phyloP scores from a whole-genome alignment of 768 basidiomycete genomes.

The Mycena olivaceomarginata region DNA sequence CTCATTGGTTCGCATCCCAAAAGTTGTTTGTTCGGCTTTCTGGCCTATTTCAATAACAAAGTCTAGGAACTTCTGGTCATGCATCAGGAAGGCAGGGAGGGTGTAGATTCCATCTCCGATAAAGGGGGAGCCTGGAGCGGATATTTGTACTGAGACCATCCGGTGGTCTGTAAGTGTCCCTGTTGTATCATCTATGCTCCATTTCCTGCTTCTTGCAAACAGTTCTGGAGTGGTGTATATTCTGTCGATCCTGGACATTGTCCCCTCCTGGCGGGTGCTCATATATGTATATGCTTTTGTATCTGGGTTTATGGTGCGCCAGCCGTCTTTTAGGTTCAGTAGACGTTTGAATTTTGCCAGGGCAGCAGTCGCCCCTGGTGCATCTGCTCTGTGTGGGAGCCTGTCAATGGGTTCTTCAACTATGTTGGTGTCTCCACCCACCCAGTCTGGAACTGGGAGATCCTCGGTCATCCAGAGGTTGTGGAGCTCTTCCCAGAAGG shows the following conservation, averaged over 20 bases:
- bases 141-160: too few species aligned
- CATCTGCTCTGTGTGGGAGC: constrained; percentile 6
- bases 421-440: constrained; percentile 15
- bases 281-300: constrained; percentile 32
- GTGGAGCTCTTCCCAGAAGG: constrained; percentile 9
- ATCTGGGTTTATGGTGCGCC: constrained; percentile 8
- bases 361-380: neutral
- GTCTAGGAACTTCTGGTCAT: too few species aligned
- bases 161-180: constrained; percentile 37
- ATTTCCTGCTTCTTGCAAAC: constrained; percentile 6
- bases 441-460: too few species aligned
- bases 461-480: constrained; percentile 8
- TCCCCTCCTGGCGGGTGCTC: neutral
- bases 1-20: too few species aligned
- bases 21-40: too few species aligned
- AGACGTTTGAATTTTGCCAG: constrained; percentile 12
- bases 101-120: neutral
- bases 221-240: constrained; percentile 15
- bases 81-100: constrained; percentile 12
- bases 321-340: constrained; percentile 28
- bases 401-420: constrained; percentile 23
- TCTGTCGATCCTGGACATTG: constrained; percentile 33
- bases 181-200: constrained; percentile 25
- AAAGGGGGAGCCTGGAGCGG: too few species aligned
- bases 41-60: too few species aligned